A percentile compares a stretch with the other conserved stretches of the same genome.
phyloP scores from a whole-genome alignment of 1,284 basidiomycete genomes.

The Mycosarcoma maydis region DNA sequence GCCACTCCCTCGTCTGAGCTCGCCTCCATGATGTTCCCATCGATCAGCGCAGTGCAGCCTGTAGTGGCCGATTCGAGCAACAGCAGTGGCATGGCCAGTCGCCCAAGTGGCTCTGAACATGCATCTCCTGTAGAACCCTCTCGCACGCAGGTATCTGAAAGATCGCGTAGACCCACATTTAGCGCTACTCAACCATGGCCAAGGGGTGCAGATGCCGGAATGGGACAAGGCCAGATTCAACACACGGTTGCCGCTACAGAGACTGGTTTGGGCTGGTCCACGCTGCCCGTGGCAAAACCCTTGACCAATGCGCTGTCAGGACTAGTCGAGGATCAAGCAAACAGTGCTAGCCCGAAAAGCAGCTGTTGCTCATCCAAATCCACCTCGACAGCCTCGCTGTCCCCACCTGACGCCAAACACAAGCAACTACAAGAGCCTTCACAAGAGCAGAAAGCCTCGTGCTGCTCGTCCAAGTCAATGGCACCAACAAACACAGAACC shows the following conservation, averaged over 20 bases:
- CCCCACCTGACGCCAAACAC: background rate
- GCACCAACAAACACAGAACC: background rate
- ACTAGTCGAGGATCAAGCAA: constrained; percentile 2
- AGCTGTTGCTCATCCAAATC: constrained; percentile 34
- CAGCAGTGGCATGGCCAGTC: background rate
- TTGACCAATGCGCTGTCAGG: constrained; percentile 7
- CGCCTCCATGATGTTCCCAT: constrained; percentile 7
- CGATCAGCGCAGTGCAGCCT: background rate
- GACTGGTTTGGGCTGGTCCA: constrained; percentile 42
- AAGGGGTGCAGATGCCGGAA: constrained; percentile 34
- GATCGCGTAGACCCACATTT: constrained; percentile 15
- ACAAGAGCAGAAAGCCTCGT: constrained; percentile 4
- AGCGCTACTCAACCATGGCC: constrained; percentile 37
- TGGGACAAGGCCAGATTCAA: constrained; percentile 52
- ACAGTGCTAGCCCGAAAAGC: background rate
- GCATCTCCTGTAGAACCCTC: constrained; percentile 1
- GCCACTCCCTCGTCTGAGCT: constrained; percentile 20
- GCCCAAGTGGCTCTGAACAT: background rate
- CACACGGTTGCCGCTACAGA: constrained; percentile 36
- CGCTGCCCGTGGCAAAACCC: constrained; percentile 14
- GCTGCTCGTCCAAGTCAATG: constrained; percentile 13
- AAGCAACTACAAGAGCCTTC: no score
- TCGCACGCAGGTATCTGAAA: background rate
- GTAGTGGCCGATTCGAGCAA: background rate
- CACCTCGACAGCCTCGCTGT: background rate